phyloP scores from a whole-genome alignment of 1,284 basidiomycete genomes.

The Athelia psychrophila region DNA sequence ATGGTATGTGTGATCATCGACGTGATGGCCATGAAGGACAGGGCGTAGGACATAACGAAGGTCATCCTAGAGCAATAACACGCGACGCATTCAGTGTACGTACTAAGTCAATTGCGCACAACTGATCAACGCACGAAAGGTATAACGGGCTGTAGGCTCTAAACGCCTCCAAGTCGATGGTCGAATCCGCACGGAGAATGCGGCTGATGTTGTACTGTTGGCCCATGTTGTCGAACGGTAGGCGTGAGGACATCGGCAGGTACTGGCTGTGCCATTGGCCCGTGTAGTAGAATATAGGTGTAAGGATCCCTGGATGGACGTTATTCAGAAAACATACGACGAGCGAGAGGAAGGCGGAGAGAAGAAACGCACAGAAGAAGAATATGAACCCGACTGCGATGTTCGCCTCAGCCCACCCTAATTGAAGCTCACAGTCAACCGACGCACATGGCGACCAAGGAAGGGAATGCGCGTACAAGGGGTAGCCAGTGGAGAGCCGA shows the following conservation, averaged over 20 bases:
- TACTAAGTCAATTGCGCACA: neutral
- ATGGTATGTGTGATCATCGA: conserved; percentile 49
- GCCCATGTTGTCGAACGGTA: conserved; percentile 57
- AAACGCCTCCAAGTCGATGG: conserved; percentile 52
- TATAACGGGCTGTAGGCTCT: conserved; percentile 57
- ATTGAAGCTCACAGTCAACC: neutral
- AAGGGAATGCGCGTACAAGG: conserved; percentile 7
- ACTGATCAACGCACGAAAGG: conserved; percentile 43
- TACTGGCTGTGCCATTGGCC: conserved; percentile 48
- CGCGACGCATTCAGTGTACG: neutral
- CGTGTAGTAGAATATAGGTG: conserved; percentile 58
- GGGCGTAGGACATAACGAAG: conserved; percentile 39
- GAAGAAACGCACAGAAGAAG: conserved; percentile 49
- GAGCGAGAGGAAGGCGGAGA: conserved; percentile 24
- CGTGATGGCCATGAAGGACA: conserved; percentile 37
- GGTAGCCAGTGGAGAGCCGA: conserved; percentile 44
- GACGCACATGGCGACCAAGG: neutral
- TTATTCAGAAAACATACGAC: conserved; percentile 9
- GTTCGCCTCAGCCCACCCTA: conserved; percentile 54
- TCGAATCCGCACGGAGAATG: conserved; percentile 50
- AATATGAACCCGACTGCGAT: conserved; percentile 54
- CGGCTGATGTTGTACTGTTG: conserved; percentile 51
- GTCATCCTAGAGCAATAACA: conserved; percentile 40
- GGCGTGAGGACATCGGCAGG: conserved; percentile 57
- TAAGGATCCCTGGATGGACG: conserved; percentile 57